Conservation (phyloP, 805 yeast species). For the Metschnikowia koreensis region DNA sequence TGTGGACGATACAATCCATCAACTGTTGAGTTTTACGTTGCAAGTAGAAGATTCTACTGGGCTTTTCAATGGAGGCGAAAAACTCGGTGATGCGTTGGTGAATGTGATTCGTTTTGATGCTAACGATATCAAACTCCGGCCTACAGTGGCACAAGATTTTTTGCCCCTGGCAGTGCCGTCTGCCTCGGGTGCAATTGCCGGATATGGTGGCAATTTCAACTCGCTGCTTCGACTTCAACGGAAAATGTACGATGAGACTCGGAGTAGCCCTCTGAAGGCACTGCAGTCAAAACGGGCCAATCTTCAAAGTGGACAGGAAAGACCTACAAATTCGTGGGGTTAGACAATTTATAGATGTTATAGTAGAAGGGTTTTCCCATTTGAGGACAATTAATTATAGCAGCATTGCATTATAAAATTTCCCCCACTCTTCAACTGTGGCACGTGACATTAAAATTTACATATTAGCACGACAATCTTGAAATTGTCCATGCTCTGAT, state of each 20-base stretch:
- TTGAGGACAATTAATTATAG: neutral
- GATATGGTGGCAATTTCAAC: conserved; percentile 30
- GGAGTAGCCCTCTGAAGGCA: conserved; percentile 19
- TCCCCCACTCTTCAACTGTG: no score
- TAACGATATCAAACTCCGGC: conserved; percentile 29
- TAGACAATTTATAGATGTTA: neutral
- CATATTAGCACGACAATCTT: no score
- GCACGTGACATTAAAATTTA: no score
- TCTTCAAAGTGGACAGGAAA: conserved; percentile 25
- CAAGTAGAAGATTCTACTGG: conserved; percentile 62
- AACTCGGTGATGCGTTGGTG: conserved; percentile 19
- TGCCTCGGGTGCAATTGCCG: conserved; percentile 2
- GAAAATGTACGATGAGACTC: conserved; percentile 20
- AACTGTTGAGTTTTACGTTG: conserved; percentile 54
- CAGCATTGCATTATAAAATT: no score
- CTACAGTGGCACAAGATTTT: conserved; percentile 20
- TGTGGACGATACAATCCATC: conserved; percentile 53
- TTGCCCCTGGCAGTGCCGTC: neutral
- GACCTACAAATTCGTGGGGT: conserved; percentile 28
- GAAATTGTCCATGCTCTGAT: no score
- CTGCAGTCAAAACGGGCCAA: conserved; percentile 28
- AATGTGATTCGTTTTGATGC: conserved; percentile 27
- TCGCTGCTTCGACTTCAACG: conserved; percentile 29
- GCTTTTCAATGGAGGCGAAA: conserved; percentile 50
- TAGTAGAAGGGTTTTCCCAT: neutral